Base-by-base conservation (phyloP, 2,329 filamentous ascomycete genomes). In the Zalaria obscura region DNA sequence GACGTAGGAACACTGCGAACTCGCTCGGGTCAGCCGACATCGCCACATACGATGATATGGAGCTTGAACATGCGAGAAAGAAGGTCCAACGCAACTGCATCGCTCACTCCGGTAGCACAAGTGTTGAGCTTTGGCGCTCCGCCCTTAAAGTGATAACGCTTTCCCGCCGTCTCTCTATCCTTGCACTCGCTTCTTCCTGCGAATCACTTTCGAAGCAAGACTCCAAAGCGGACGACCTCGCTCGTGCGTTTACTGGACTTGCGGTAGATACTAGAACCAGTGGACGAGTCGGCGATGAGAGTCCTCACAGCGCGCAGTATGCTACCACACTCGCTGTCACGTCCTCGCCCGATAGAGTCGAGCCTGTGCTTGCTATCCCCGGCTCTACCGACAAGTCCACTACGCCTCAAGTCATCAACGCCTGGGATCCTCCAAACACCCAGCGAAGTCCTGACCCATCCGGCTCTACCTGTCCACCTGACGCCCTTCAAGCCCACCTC, bases 31-130 rank as follows among this genome's bases (percentile, higher is more conserved):
- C 51, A 5, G 37, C 39, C 29, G 52, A 55, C 35, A 52, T 49
- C 26, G 47, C 46, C 27, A 55, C 51, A 37, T 48, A 50, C 25
- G 53, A 51, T 36, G 35, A 48, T 10, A 47, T 47, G 3, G 58
- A 60, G 40, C 46, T 64, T 7, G 56, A 62, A 10, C 56, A 56
- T 44, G 48, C 54, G 5, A 53, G 62, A n/a, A 63, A 55, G 46
- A 61, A 58, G 41, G 52, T 66, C 10, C 61, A 66, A 49, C 56
- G 62, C 10, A 55, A 56, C 10, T 52, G 55, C 35, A 58, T 67
- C 35, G 55, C 56, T 28, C 48, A 57, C 7, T 36, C 49, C 28
- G 57, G 57, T 25, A 49, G 50, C 10, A 40, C 45, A 11, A 54
- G 51, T 29, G 56, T 60, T 9, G 55, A 63, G 33, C 50, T 67